A percentile compares a stretch with the other conserved stretches of the same genome.
Evolutionary conservation across 2,329 filamentous ascomycete genomes (phyloP).

Genomic region (Pseudogymnoascus sp.): DNA sequence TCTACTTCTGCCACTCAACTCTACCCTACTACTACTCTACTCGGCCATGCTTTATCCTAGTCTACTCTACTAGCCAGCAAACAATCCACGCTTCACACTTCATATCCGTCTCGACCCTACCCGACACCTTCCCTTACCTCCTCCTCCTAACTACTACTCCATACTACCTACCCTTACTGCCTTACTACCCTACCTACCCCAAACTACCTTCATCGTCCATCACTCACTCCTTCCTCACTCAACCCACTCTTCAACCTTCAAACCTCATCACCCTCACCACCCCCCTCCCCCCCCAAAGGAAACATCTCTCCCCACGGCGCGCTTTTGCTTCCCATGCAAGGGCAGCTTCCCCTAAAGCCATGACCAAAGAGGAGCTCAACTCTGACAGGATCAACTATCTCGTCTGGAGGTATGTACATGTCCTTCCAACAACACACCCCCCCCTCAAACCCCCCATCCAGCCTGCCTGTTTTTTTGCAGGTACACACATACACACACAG

Average conservation of each 20-base stretch:
- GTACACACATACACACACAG: slow-evolving; percentile 12
- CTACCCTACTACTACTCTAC: neutral
- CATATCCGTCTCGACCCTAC: neutral
- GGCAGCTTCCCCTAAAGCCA: slow-evolving; percentile 10
- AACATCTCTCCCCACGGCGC: neutral
- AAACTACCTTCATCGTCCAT: neutral
- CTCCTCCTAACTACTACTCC: neutral
- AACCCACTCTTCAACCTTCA: neutral
- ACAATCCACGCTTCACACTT: neutral
- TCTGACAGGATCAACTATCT: slow-evolving; percentile 62
- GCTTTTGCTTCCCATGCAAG: neutral
- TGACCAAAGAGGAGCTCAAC: slow-evolving; percentile 40
- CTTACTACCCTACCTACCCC: neutral
- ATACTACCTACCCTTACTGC: neutral
- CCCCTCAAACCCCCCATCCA: neutral
- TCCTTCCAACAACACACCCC: neutral
- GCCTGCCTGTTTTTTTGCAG: slow-evolving; percentile 13
- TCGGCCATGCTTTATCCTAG: neutral
- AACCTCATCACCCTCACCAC: neutral
- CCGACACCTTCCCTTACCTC: neutral
- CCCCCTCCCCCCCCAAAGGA: neutral
- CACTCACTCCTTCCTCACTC: neutral
- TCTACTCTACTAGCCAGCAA: neutral
- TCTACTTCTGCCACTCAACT: neutral
- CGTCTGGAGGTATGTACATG: slow-evolving; percentile 54